These are phyloP conservation scores for Austropuccinia psidii DNA, from an alignment of 1,284 basidiomycete species.

Conservation along the genomic window DNA sequence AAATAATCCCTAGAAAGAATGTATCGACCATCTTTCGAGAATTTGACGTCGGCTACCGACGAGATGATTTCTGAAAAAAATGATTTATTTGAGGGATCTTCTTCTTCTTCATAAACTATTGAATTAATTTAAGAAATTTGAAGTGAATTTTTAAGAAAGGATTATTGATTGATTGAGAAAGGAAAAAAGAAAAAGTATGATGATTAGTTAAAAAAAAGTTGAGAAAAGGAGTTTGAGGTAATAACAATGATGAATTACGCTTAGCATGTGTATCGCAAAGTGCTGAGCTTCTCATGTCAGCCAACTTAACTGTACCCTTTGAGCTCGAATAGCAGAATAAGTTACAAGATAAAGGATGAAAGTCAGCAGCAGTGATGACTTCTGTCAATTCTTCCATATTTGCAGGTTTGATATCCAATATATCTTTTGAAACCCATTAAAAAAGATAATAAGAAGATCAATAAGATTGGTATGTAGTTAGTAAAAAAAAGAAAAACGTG, in stretches of 20 bases:
- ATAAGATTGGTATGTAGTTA: not conserved
- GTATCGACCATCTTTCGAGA: conserved; percentile 93
- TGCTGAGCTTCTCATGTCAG: conserved; percentile 99
- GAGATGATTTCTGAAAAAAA: conserved; percentile 99
- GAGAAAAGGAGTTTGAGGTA: not conserved
- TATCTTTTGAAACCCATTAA: conserved; percentile 62
- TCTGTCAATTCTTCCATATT: conserved; percentile 99
- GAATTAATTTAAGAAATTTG: conserved; percentile 39
- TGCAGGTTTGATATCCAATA: conserved; percentile 98
- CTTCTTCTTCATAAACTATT: conserved; percentile 92
- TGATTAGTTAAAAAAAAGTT: not conserved
- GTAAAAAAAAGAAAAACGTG: not conserved
- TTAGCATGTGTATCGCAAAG: conserved; percentile 95
- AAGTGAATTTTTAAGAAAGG: conserved; percentile 13
- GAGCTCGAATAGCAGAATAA: conserved; percentile 99
- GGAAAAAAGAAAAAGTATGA: not conserved
- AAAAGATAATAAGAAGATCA: not conserved
- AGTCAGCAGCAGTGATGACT: conserved; percentile 98
- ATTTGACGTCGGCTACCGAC: conserved; percentile 99
- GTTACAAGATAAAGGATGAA: conserved; percentile 96
- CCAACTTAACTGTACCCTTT: conserved; percentile 98
- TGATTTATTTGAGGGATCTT: conserved; percentile 91
- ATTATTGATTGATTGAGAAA: conserved; percentile 15
- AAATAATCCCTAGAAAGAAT: conserved; percentile 95
- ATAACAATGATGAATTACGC: conserved; percentile 56